A percentile compares a stretch with the other conserved stretches of the same genome.
These are phyloP conservation scores for Alternaria tenuissima DNA, from an alignment of 2,329 filamentous ascomycete genomes.

Conservation along the genomic window DNA sequence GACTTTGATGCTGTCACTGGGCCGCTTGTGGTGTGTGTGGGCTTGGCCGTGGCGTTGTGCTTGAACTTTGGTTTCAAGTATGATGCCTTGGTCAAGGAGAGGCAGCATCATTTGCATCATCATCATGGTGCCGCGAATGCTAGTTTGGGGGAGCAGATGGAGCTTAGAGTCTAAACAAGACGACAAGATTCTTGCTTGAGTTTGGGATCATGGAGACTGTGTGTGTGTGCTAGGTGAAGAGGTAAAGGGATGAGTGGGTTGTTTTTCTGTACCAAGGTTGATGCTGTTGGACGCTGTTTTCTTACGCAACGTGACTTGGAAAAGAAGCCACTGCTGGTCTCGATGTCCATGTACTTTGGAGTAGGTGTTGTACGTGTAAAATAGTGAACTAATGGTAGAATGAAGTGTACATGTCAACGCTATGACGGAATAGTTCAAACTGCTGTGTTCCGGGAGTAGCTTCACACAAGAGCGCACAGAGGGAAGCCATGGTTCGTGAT, in stretches of 20 bases:
- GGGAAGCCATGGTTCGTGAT: no score
- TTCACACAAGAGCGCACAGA: no score
- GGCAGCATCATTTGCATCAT: constrained; percentile 13
- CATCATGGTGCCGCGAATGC: constrained; percentile 11
- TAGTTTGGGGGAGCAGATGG: constrained; percentile 23
- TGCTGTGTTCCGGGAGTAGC: no score
- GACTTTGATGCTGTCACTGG: constrained; percentile 92
- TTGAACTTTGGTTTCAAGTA: constrained; percentile 87
- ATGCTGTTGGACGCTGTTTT: not conserved
- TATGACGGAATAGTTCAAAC: not conserved
- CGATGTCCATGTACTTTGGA: not conserved
- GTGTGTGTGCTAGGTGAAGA: no score
- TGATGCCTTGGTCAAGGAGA: constrained; percentile 24
- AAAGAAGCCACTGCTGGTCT: not conserved
- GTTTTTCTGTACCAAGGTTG: not conserved
- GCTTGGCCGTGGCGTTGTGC: constrained; percentile 78
- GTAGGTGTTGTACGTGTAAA: not conserved
- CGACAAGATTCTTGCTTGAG: no score
- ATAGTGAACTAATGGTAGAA: not conserved
- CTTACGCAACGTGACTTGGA: not conserved
- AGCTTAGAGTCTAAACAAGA: constrained; percentile 24
- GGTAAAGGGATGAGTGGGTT: not conserved
- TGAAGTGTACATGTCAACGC: not conserved
- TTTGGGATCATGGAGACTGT: no score
- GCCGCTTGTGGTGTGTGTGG: constrained; percentile 81